Evolutionary conservation across 805 yeast species (phyloP).

Genomic region (Candida incommunis): DNA sequence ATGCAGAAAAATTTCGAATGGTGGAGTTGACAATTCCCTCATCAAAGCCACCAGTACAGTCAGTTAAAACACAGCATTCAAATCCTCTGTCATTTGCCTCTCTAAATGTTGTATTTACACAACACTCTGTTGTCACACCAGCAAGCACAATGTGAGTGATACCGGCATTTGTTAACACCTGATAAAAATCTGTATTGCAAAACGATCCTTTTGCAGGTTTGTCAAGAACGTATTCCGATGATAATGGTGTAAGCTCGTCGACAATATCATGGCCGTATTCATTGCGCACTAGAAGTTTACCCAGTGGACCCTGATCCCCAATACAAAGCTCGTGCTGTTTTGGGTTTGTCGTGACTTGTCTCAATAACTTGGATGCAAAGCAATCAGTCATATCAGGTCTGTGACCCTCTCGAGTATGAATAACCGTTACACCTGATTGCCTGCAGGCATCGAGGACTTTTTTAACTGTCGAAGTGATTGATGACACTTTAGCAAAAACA

Average conservation of each 20-base stretch:
- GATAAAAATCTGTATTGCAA: conserved; percentile 20
- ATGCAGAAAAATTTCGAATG: conserved; percentile 12
- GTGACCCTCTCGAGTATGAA: conserved; percentile 23
- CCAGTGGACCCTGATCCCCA: conserved; percentile 23
- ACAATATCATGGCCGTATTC: conserved; percentile 23
- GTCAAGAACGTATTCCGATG: conserved; percentile 18
- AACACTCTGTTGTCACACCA: conserved; percentile 24
- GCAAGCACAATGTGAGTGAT: conserved; percentile 18
- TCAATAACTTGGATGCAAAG: conserved; percentile 16
- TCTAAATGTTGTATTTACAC: conserved; percentile 22
- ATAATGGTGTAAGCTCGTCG: conserved; percentile 18
- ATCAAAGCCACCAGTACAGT: conserved; percentile 17
- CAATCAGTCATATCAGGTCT: conserved; percentile 18
- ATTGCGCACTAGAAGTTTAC: conserved; percentile 18
- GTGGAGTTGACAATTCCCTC: conserved; percentile 11
- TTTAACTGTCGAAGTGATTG: conserved; percentile 12
- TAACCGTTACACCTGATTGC: conserved; percentile 16
- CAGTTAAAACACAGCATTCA: conserved; percentile 17
- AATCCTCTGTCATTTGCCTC: conserved; percentile 23
- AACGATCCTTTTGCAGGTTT: conserved; percentile 23
- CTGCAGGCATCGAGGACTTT: conserved; percentile 16
- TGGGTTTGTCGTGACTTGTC: conserved; percentile 15
- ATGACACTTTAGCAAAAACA: conserved; percentile 15
- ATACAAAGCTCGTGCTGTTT: conserved; percentile 13
- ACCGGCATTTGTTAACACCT: conserved; percentile 17